Evolutionary conservation across 345 rosid genomes (phyloP), one percentile per base, ranked within the genome.

Genomic region (Gynandropsis gynandra): DNA sequence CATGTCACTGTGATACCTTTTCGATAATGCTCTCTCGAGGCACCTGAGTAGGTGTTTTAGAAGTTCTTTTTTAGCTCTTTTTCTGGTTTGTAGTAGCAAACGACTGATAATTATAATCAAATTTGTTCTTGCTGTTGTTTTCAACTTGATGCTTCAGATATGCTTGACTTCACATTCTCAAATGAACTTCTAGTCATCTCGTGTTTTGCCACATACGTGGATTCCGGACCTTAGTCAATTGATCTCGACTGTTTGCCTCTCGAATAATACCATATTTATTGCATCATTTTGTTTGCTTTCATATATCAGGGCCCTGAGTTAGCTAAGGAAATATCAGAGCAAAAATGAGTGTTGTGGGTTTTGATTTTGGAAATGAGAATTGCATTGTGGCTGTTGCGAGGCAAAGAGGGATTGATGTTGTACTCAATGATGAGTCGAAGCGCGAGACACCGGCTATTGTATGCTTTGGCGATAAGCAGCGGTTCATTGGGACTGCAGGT

Each of bases 341-440:
- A 13, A 83, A 54, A 51, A 93, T 93, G 99, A 93, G 99, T 11
- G 98, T 93, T 42, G 95, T 88, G 9, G 99, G 99, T 16, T 88
- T 93, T 68, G 99, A 93, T 70, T 78, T 88, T 40, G 99, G 99
- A 35, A 93, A 93, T 45, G 99, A 93, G 78, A 93, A 76, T 56
- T 73, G 97, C 66, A 67, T 88, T 63, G 99, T 93, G 36, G 99
- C 98, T 31, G 98, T 92, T 56, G 98, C 98, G 0, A 78, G 98
- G 74, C 98, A 92, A 60, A 81, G 98, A 65, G 97, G 98, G 41
- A 92, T 92, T 38, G 98, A 92, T 52, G 98, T 92, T 2, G 98
- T 92, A 56, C 97, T 92, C 39, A 92, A 92, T 37, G 95, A 92
- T 72, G 98, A 92, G 62, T 92, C 98, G 0, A 92, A 92, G 65